Conservation (phyloP, 2,329 filamentous ascomycete genomes). For the Cadophora gregata region DNA sequence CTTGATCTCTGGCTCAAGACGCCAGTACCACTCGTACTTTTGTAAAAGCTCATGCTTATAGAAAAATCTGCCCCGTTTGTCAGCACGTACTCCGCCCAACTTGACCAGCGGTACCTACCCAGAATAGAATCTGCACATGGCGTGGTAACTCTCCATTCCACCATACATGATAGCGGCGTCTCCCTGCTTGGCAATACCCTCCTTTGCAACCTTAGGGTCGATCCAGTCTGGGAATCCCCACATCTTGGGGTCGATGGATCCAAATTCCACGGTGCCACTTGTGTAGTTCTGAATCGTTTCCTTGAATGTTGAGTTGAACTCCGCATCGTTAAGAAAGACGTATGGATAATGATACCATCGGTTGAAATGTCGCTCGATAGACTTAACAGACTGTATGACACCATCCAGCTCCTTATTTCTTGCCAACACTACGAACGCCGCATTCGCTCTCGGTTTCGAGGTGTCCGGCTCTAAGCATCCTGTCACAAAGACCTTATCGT, state of each 20-base stretch:
- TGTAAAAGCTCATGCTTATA: conserved; percentile 94
- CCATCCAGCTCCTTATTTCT: conserved; percentile 96
- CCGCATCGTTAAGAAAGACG: conserved; percentile 96
- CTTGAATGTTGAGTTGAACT: conserved; percentile 95
- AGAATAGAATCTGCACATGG: conserved; percentile 99
- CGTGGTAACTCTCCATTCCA: conserved; percentile 97
- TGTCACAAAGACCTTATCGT: conserved; percentile 94
- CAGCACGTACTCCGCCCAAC: conserved; percentile 22
- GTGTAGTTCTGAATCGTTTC: conserved; percentile 88
- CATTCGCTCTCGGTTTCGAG: conserved; percentile 83
- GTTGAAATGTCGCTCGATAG: conserved; percentile 98
- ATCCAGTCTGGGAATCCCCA: conserved; percentile 99
- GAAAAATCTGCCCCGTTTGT: conserved; percentile 70
- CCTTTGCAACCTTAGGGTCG: conserved; percentile 89
- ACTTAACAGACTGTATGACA: conserved; percentile 95
- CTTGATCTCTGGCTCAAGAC: conserved; percentile 97
- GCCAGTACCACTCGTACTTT: conserved; percentile 99
- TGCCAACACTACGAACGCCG: conserved; percentile 93
- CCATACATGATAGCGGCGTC: conserved; percentile 99
- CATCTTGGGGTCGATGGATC: conserved; percentile 86
- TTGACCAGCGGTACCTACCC: conserved; percentile 63
- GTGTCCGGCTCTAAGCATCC: conserved; percentile 86
- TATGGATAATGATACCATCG: conserved; percentile 99
- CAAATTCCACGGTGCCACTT: conserved; percentile 87
- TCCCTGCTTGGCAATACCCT: conserved; percentile 95